Percentiles rank a stretch among this genome's conserved stretches.
Conservation (phyloP, 2,329 filamentous ascomycete species). For the Lojkania enalia region DNA sequence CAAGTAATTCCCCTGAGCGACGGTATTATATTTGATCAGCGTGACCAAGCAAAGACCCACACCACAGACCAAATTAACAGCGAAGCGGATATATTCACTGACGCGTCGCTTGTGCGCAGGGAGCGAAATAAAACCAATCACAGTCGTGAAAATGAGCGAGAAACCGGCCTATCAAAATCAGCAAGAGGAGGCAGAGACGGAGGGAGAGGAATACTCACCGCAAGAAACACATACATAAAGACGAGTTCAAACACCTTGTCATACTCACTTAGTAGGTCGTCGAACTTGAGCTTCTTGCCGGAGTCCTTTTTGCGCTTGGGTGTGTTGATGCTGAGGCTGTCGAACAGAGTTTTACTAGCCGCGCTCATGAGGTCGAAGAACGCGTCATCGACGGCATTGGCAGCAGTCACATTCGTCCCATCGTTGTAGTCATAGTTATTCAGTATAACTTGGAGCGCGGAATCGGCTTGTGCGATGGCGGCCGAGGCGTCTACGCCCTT, state of each 20-base stretch:
- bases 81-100: constrained; percentile 27
- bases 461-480: constrained; percentile 16
- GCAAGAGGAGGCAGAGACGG: background rate
- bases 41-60: constrained; percentile 29
- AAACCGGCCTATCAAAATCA: constrained; percentile 25
- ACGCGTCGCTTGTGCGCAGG: constrained; percentile 22
- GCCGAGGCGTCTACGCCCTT: constrained; percentile 28
- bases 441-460: constrained; percentile 12
- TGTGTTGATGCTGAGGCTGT: constrained; percentile 25
- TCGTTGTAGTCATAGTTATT: constrained; percentile 17
- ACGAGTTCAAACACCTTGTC: constrained; percentile 34
- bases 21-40: constrained; percentile 20
- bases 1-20: constrained; percentile 20
- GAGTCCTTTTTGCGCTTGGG: constrained; percentile 18
- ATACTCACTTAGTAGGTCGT: constrained; percentile 13
- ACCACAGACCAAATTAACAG: constrained; percentile 24
- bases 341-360: constrained; percentile 27
- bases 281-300: constrained; percentile 1
- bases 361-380: constrained; percentile 17
- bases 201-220: constrained; percentile 19
- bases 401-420: constrained; percentile 21
- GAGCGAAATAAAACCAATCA: constrained; percentile 34
- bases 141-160: constrained; percentile 25
- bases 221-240: constrained; percentile 30
- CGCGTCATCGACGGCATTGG: constrained; percentile 5